A percentile compares a stretch with the other conserved stretches of the same genome.
Evolutionary conservation across 257 asterid genomes (phyloP).

Genomic region (Gardenia jasminoides): DNA sequence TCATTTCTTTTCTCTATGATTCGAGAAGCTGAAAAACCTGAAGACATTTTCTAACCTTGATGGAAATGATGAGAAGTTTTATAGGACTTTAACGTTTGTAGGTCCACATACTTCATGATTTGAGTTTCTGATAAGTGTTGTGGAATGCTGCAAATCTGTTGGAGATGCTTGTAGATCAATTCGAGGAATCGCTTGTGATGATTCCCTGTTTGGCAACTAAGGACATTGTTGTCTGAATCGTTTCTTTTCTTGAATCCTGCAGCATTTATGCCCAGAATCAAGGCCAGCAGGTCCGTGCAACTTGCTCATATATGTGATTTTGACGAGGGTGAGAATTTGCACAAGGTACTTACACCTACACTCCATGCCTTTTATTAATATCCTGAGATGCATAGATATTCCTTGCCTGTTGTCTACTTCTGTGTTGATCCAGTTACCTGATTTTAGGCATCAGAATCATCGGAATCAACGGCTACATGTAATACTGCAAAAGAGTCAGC

Average conservation of each 20-base stretch:
- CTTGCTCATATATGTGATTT: slow-evolving; percentile 64
- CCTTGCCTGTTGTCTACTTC: neutral
- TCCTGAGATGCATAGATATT: neutral
- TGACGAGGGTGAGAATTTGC: slow-evolving; percentile 44
- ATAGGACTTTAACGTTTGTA: neutral
- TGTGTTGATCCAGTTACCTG: neutral
- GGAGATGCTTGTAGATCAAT: neutral
- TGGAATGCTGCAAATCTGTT: neutral
- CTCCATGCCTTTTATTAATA: neutral
- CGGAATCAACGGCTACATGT: slow-evolving; percentile 24
- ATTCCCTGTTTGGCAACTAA: neutral
- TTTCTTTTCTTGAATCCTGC: slow-evolving; percentile 29
- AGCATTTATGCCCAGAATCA: slow-evolving; percentile 86
- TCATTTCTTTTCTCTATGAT: neutral
- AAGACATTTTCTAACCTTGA: neutral
- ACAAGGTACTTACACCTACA: slow-evolving; percentile 38
- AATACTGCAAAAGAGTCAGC: slow-evolving; percentile 35
- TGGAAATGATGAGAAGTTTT: neutral
- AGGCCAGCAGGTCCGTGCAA: slow-evolving; percentile 55
- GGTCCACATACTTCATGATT: neutral
- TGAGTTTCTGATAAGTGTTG: neutral
- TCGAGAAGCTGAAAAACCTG: neutral
- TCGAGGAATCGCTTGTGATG: neutral
- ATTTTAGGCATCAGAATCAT: slow-evolving; percentile 32
- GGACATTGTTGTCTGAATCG: slow-evolving; percentile 8